phyloP scores from a whole-genome alignment of 1,139 yeast genomes.

The Yamadazyma blattariae region DNA sequence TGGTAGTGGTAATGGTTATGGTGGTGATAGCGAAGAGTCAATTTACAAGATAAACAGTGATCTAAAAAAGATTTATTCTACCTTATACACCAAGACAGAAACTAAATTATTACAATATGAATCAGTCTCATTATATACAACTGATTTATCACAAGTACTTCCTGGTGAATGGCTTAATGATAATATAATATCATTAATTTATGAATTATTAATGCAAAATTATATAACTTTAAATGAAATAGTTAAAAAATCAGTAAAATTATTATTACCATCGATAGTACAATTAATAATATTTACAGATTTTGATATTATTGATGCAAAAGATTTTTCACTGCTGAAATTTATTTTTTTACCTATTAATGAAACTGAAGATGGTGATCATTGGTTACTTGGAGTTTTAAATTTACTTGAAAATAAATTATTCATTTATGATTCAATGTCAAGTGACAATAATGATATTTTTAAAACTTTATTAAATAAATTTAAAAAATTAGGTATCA shows the following conservation, averaged over 20 bases:
- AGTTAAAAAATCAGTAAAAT: conserved; percentile 23
- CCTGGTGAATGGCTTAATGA: conserved; percentile 76
- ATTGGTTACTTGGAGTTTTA: conserved; percentile 41
- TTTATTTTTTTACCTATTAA: conserved; percentile 42
- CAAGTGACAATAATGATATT: conserved; percentile 17
- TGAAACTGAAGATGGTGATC: conserved; percentile 40
- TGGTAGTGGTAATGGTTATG: background rate
- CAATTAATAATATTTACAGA: conserved; percentile 42
- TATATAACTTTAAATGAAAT: conserved; percentile 12
- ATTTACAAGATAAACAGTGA: conserved; percentile 19
- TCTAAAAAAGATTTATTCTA: conserved; percentile 19
- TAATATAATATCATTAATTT: conserved; percentile 62
- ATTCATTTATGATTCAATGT: conserved; percentile 43
- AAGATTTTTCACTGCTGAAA: conserved; percentile 32
- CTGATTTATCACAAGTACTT: conserved; percentile 34
- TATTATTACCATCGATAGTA: conserved; percentile 38
- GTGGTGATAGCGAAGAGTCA: conserved; percentile 12
- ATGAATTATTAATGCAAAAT: conserved; percentile 44
- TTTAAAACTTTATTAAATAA: conserved; percentile 18
- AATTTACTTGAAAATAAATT: conserved; percentile 29
- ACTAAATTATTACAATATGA: conserved; percentile 29
- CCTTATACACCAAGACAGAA: conserved; percentile 11
- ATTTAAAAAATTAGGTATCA: conserved; percentile 7
- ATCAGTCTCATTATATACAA: conserved; percentile 37
- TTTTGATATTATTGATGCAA: conserved; percentile 22